Conservation (phyloP, 495 filamentous ascomycete species). For the Terfezia claveryi region DNA sequence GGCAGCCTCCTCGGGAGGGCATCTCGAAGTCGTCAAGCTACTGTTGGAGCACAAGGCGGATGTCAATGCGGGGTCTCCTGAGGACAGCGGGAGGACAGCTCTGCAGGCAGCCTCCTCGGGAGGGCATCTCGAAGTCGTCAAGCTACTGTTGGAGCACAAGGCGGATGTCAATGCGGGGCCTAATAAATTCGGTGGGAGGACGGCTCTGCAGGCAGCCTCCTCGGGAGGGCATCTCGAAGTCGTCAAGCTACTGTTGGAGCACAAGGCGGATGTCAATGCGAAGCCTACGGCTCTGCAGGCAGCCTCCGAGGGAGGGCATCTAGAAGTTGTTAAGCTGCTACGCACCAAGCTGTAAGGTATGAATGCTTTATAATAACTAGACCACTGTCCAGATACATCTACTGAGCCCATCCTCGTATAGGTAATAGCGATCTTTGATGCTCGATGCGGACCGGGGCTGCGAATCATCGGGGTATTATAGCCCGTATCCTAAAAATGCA, state of each 20-base stretch:
- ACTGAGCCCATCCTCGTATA: too few relatives aligned
- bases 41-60: neutral
- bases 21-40: neutral
- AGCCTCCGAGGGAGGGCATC: neutral
- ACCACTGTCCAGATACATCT: too few relatives aligned
- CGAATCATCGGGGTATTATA: too few relatives aligned
- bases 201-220: neutral
- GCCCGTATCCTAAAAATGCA: too few relatives aligned
- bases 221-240: neutral
- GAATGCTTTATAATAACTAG: too few relatives aligned
- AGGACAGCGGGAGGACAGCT: neutral
- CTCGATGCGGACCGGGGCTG: too few relatives aligned
- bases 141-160: constrained; percentile 5
- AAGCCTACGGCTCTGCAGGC: neutral
- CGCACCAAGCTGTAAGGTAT: too few relatives aligned
- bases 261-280: neutral
- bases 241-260: neutral
- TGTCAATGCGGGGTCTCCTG: neutral
- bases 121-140: constrained; percentile 8
- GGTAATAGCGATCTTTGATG: too few relatives aligned
- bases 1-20: neutral
- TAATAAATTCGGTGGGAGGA: too few relatives aligned
- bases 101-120: constrained; percentile 2
- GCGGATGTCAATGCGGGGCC: neutral
- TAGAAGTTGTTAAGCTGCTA: neutral